Conservation (phyloP, 2,329 filamentous ascomycete species). For the Aspergillus brunneoviolaceus region DNA sequence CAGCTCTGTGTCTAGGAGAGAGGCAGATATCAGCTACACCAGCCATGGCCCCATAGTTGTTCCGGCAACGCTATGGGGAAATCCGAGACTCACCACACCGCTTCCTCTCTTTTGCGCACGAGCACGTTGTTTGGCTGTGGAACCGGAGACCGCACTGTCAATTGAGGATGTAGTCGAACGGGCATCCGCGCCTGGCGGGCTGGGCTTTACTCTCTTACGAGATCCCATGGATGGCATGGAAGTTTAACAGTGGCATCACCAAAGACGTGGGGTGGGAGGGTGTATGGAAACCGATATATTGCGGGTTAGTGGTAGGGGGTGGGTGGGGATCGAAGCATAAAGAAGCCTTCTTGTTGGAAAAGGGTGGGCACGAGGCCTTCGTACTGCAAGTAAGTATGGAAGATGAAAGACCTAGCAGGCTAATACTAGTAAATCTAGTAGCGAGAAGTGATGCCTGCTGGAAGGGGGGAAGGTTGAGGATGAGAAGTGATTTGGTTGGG, state of each 20-base stretch:
- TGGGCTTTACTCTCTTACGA: constrained; percentile 46
- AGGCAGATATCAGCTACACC: constrained; percentile 13
- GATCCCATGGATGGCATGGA: constrained; percentile 44
- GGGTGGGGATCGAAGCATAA: not conserved
- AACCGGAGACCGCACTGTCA: constrained; percentile 20
- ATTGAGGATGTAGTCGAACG: constrained; percentile 21
- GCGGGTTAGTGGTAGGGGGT: not conserved
- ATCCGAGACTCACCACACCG: constrained; percentile 29
- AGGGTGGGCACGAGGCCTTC: not conserved
- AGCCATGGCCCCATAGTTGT: not conserved
- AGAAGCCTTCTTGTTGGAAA: not conserved
- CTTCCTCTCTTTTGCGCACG: constrained; percentile 27
- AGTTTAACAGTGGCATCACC: constrained; percentile 36
- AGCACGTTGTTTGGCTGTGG: constrained; percentile 24
- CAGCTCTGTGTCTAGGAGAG: constrained; percentile 33
- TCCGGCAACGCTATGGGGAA: not conserved
- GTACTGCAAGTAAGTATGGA: not conserved
- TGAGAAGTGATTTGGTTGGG: constrained; percentile 10
- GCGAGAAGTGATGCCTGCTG: not conserved
- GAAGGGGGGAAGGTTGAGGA: not conserved
- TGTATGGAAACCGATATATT: not conserved
- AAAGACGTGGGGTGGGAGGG: not conserved
- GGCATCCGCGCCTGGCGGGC: constrained; percentile 33
- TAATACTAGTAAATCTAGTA: not conserved
- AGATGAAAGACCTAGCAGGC: not conserved